phyloP scores from a whole-genome alignment of 441 rosid species.

The Eruca vesicaria region DNA sequence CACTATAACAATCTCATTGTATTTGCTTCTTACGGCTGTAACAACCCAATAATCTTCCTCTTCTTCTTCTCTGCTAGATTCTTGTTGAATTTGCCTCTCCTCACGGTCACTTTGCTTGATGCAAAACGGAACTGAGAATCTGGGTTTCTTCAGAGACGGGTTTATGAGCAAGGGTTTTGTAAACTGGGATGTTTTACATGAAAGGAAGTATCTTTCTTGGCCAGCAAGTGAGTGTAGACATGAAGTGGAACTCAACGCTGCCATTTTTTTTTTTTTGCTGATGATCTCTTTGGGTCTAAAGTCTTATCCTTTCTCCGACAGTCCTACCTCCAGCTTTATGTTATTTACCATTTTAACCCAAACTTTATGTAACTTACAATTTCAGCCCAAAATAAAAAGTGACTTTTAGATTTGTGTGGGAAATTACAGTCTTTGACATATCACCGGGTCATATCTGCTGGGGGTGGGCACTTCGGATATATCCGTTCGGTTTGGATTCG shows the following conservation, averaged over 20 bases:
- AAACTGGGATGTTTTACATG: background rate
- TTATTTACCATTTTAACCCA: background rate
- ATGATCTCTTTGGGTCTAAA: background rate
- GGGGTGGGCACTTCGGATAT: too few relatives aligned
- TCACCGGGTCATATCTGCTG: too few relatives aligned
- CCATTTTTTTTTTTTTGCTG: conserved; percentile 11
- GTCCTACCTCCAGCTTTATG: background rate
- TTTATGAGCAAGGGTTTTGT: conserved; percentile 20
- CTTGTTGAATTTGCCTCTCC: background rate
- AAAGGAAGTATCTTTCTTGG: conserved; percentile 20
- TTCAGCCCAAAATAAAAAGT: background rate
- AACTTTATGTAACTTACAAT: background rate
- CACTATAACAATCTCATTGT: conserved; percentile 74
- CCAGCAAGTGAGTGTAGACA: conserved; percentile 8
- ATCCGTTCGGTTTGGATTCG: too few relatives aligned
- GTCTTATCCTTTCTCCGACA: conserved; percentile 5
- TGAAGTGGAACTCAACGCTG: conserved; percentile 28
- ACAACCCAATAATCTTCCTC: conserved; percentile 58
- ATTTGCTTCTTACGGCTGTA: conserved; percentile 51
- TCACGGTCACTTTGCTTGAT: conserved; percentile 18
- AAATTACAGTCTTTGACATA: background rate
- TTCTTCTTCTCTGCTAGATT: conserved; percentile 27
- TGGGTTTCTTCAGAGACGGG: conserved; percentile 19
- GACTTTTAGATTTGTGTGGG: background rate
- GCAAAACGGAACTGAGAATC: conserved; percentile 27